Evolutionary conservation across 176 grass and related monocot species (phyloP).

Genomic region (Hyparrhenia diplandra): DNA sequence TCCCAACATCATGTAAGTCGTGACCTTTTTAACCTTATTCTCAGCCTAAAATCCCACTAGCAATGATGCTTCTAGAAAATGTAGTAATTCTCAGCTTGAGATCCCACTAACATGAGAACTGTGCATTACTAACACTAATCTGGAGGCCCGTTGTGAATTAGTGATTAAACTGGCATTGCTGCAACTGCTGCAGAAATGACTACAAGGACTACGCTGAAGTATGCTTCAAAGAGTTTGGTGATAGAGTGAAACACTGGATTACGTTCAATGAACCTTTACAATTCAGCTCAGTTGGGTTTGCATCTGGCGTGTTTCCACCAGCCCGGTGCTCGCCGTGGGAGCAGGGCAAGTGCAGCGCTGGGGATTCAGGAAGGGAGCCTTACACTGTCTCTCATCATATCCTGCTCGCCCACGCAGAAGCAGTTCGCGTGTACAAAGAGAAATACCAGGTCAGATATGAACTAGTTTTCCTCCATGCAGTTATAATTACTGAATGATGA

Average conservation of each 20-base stretch:
- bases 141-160: too few species aligned
- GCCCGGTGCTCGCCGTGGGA: constrained; percentile 56
- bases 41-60: too few species aligned
- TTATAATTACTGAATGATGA: too few species aligned
- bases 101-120: too few species aligned
- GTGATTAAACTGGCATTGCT: too few species aligned
- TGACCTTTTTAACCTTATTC: not conserved
- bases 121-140: too few species aligned
- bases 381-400: constrained; percentile 61
- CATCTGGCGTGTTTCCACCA: not conserved
- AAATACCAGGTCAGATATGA: constrained; percentile 70
- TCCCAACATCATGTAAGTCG: constrained; percentile 53
- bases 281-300: not conserved
- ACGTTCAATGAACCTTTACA: constrained; percentile 47
- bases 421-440: constrained; percentile 36
- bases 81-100: too few species aligned
- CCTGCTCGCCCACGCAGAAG: constrained; percentile 51
- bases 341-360: constrained; percentile 18
- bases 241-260: constrained; percentile 74
- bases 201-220: constrained; percentile 47
- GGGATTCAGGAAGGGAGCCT: constrained; percentile 59
- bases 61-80: too few species aligned
- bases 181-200: constrained; percentile 33
- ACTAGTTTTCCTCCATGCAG: too few species aligned
- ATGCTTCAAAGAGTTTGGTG: constrained; percentile 67